Percentiles rank a stretch among this genome's conserved stretches.
Evolutionary conservation across 164 flowering plant genomes (phyloP).

Genomic region (Chimonanthus salicifolius): DNA sequence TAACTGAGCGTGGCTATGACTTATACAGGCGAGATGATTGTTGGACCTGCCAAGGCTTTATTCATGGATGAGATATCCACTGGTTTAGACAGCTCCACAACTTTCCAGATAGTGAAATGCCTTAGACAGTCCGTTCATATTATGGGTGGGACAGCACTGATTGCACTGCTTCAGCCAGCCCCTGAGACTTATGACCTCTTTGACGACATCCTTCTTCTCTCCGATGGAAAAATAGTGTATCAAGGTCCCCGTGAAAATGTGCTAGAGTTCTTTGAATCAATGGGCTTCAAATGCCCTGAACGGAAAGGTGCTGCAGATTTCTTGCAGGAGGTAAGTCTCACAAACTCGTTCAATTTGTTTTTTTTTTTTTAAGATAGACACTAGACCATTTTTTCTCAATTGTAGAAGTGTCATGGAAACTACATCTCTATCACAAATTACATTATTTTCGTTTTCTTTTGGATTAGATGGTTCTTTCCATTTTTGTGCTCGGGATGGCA

Average conservation of each 20-base stretch:
- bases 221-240: slow-evolving; percentile 81
- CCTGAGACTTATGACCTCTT: slow-evolving; percentile 85
- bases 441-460: too few species aligned
- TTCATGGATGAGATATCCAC: slow-evolving; percentile 97
- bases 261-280: slow-evolving; percentile 60
- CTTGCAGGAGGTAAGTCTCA: slow-evolving; percentile 65
- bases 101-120: slow-evolving; percentile 83
- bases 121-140: slow-evolving; percentile 70
- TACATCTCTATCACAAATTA: too few species aligned
- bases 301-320: slow-evolving; percentile 87
- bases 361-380: too few species aligned
- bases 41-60: slow-evolving; percentile 77
- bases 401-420: too few species aligned
- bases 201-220: slow-evolving; percentile 69
- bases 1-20: too few species aligned
- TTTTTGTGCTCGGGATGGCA: too few species aligned
- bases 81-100: slow-evolving; percentile 89
- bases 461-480: too few species aligned
- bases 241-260: slow-evolving; percentile 78
- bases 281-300: slow-evolving; percentile 79
- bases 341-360: background rate
- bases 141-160: slow-evolving; percentile 57
- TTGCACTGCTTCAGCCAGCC: slow-evolving; percentile 87
- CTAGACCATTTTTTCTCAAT: too few species aligned
- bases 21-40: slow-evolving; percentile 75